Conservation (phyloP, 306 rosid genomes). For the Vigna reflexopilosa region DNA sequence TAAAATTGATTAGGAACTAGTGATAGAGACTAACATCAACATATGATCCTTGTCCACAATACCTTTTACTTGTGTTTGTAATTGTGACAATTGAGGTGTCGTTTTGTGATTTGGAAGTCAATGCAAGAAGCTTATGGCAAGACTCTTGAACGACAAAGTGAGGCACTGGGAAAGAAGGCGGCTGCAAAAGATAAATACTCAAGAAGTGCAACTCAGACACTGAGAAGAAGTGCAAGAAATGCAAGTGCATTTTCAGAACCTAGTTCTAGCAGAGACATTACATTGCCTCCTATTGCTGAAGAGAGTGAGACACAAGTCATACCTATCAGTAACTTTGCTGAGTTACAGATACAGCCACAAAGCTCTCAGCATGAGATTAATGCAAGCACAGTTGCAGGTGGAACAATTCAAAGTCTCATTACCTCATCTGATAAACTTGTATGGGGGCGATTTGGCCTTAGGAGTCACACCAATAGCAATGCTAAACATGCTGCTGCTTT, state of each 20-base stretch:
- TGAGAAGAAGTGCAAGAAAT: slow-evolving; percentile 56
- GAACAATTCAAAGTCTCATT: slow-evolving; percentile 37
- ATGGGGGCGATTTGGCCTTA: slow-evolving; percentile 76
- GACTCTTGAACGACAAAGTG: slow-evolving; percentile 66
- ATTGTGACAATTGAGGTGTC: slow-evolving; percentile 28
- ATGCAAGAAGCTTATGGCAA: slow-evolving; percentile 65
- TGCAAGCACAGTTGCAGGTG: background rate
- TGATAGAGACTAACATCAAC: background rate
- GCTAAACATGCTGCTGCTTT: slow-evolving; percentile 46
- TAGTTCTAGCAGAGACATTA: slow-evolving; percentile 52
- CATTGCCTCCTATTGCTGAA: slow-evolving; percentile 66
- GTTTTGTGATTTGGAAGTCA: slow-evolving; percentile 42
- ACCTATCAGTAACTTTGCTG: slow-evolving; percentile 14
- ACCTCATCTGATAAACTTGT: slow-evolving; percentile 59
- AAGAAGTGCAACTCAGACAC: slow-evolving; percentile 49
- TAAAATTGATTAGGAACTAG: background rate
- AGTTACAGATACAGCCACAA: too few relatives aligned
- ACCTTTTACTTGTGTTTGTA: background rate
- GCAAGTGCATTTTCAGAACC: slow-evolving; percentile 50
- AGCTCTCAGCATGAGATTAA: background rate
- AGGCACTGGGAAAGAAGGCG: slow-evolving; percentile 71
- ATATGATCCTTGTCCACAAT: background rate
- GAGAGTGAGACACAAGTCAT: slow-evolving; percentile 46
- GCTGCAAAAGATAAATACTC: slow-evolving; percentile 43
- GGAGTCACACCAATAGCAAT: slow-evolving; percentile 64